A percentile compares a stretch with the other conserved stretches of the same genome.
Conservation (phyloP, 345 rosid species). For the Durio zibethinus region DNA sequence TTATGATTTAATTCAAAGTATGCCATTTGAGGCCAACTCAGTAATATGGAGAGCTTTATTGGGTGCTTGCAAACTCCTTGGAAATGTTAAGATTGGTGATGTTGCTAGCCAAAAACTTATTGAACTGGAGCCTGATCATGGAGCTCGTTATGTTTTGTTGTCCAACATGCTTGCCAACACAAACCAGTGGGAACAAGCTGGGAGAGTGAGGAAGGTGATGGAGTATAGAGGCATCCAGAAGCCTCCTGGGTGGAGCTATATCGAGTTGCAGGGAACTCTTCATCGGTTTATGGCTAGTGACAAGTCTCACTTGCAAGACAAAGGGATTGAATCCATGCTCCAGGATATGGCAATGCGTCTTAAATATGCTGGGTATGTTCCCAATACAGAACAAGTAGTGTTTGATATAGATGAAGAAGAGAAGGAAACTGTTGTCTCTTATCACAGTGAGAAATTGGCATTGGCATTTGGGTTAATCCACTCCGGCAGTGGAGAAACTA, state of each 20-base stretch:
- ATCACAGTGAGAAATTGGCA: conserved; percentile 49
- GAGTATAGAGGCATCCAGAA: conserved; percentile 33
- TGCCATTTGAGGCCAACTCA: conserved; percentile 55
- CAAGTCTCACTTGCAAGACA: conserved; percentile 20
- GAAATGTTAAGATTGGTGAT: conserved; percentile 29
- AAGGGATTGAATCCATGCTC: conserved; percentile 29
- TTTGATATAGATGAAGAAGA: conserved; percentile 45
- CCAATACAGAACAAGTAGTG: conserved; percentile 26
- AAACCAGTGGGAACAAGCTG: conserved; percentile 35
- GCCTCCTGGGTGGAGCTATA: conserved; percentile 36
- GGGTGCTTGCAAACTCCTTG: conserved; percentile 40
- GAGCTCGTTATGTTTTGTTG: conserved; percentile 32
- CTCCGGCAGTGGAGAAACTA: conserved; percentile 17
- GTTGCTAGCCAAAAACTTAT: conserved; percentile 27
- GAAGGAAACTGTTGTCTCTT: conserved; percentile 33
- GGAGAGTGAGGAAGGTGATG: conserved; percentile 35
- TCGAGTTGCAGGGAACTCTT: conserved; percentile 29
- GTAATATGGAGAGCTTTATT: conserved; percentile 43
- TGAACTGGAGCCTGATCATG: conserved; percentile 35
- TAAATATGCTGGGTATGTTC: conserved; percentile 33
- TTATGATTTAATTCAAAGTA: conserved; percentile 31
- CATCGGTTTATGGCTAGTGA: conserved; percentile 30
- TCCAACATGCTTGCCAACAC: conserved; percentile 33
- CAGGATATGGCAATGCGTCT: conserved; percentile 29
- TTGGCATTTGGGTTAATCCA: conserved; percentile 33